Evolutionary conservation across 2,329 filamentous ascomycete species (phyloP), one percentile per base, ranked within the genome.

Genomic region (Leptographium radiaticola): DNA sequence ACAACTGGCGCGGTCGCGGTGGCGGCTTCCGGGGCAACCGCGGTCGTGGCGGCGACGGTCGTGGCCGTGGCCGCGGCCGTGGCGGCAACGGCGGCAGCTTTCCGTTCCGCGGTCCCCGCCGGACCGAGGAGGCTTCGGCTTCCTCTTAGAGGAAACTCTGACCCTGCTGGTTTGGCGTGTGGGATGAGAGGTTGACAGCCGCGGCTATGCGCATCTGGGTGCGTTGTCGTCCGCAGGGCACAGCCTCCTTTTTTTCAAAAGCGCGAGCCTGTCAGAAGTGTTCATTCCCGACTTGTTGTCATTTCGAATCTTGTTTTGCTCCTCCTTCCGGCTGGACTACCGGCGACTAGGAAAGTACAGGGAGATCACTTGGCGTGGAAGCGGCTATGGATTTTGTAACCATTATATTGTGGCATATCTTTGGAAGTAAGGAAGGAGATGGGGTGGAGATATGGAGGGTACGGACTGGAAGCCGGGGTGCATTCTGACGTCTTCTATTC

Each of bases 1-100:
- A 71, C 49, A 46, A 36, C 42, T 69, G 75, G 57, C 73, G 73
- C 45, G 68, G 69, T 59, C 71, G 79, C 54, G 76, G 77, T 34
- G 71, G 78, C 57, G 75, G 75, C 53, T 40, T 68, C 18, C 67
- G 71, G 25, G 58, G 61, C 30, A 18, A 60, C 31, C 33, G 55
- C 44, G 53, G 55, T 42, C 43, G 55, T 44, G 46, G 55, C 20
- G 36, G 52, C 6, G 50, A 39, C 39, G 36, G 49, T 8, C 54
- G 50, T n/a, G 42, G 53, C 15, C 49, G 57, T 46, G 53, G 55
- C 31, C 43, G 52, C 12, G 51, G 49, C 11, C 34, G 51, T 42
- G 40, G 49, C n/a, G 39, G 52, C 30, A 43, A 49, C 46, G 51
- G 49, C n/a, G 49, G 44, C 46, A 49, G 44, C 52, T 45, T 30